Base-by-base conservation (phyloP, 2,329 filamentous ascomycete species). In the Madurella fahalii region DNA sequence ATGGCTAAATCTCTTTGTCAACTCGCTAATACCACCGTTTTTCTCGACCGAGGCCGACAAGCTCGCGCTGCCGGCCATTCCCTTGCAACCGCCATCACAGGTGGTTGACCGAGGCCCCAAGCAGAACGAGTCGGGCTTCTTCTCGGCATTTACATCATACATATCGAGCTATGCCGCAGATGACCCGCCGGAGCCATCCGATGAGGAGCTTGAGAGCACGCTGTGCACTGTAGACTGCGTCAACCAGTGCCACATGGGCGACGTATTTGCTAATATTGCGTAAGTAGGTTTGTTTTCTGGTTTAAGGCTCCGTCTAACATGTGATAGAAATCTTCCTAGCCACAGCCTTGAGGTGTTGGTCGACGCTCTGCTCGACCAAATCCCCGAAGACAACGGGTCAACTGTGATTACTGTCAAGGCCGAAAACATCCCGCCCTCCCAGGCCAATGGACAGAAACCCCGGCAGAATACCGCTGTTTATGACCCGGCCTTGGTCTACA, bases 121-220 rank as follows among this genome's bases (percentile, higher is more conserved):
- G 60, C 78, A 85, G 34, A 83, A 79, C 54, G 94, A 99, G 30
- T 85, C 85, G 2, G 91, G 94, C 5, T 82, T 99, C 47, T 91
- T 99, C 68, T 96, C 92, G 4, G 91, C 93, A 1, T 90, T 99
- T 65, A 95, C 93, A 0, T 95, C 89, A 5, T 99, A 97, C 66
- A 91, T 99, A 32, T 95, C 92, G n/a, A 97, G 93, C 69, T 97
- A 99, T 69, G 94, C 95, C 41, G 95, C 94, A 11, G 94, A 97
- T 70, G 94, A 99, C 67, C 94, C 94, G 12, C 94, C 94, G 0
- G 94, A 99, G 72, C 94, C 94, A 2, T 97, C 94, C 1, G 91
- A 97, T 61, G 93, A 97, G 68, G 94, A 99, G 69, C 79, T 99
- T 31, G 94, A 99, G 66, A 96, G 94, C 67, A 97, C 94, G 0